These are phyloP conservation scores for Melastoma malabathricum DNA, from an alignment of 345 rosid genomes.

Conservation along the genomic window DNA sequence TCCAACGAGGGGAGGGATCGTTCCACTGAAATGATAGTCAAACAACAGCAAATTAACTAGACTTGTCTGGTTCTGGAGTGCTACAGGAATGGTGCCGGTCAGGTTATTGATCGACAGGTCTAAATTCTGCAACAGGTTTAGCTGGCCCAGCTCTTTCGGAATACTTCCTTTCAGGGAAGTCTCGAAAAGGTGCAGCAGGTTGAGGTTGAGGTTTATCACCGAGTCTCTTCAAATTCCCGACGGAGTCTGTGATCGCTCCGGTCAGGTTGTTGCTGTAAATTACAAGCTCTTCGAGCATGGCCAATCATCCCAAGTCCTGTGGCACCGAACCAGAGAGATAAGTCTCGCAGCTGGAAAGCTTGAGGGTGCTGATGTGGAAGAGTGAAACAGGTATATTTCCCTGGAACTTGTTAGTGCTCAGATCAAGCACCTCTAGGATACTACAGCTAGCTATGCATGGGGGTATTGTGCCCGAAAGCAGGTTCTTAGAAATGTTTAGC, in stretches of 20 bases:
- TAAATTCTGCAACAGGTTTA: conserved; percentile 39
- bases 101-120: conserved; percentile 71
- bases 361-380: conserved; percentile 28
- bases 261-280: conserved; percentile 63
- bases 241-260: conserved; percentile 44
- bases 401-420: conserved; percentile 60
- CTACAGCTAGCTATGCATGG: conserved; percentile 27
- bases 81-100: conserved; percentile 47
- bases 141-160: conserved; percentile 49
- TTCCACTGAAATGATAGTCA: conserved; percentile 49
- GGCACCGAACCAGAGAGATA: conserved; percentile 49
- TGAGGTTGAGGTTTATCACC: conserved; percentile 46
- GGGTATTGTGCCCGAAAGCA: conserved; percentile 45
- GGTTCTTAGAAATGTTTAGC: conserved; percentile 42
- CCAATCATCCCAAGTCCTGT: conserved; percentile 32
- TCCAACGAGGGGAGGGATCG: conserved; percentile 58
- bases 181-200: conserved; percentile 55
- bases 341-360: conserved; percentile 42
- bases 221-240: conserved; percentile 36
- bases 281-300: conserved; percentile 47
- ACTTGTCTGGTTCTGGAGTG: conserved; percentile 40
- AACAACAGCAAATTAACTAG: conserved; percentile 61
- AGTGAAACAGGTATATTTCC: conserved; percentile 47
- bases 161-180: conserved; percentile 49
- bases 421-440: conserved; percentile 37